Base-by-base conservation (phyloP, 2,329 filamentous ascomycete genomes). In the Canariomyces notabilis region DNA sequence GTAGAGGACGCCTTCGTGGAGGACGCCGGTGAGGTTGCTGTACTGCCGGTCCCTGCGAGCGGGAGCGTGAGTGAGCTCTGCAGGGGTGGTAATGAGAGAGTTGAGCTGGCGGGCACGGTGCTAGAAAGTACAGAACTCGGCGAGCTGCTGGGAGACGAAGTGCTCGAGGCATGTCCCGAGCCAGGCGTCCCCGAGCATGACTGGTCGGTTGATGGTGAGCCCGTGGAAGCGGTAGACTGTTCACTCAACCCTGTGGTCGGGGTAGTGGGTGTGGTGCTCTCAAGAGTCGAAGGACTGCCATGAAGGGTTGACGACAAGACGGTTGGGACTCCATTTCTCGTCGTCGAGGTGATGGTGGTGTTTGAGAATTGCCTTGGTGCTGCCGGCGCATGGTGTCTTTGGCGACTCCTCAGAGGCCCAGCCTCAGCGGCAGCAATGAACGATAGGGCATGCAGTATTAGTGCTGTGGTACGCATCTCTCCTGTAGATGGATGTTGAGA, bases 361-460 rank as follows among this genome's bases (percentile, higher is more conserved):
- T n/a, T 18, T 15, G 20, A 5, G 22, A 44, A 21, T 37, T 49
- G 37, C 33, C 40, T 35, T 34, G 26, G 26, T 8, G 26, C 26
- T 9, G 26, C 26, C 7, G 26, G 4, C 7, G 4, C 26, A 4
- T 29, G 26, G 26, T 12, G n/a, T 35, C 21, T 26, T 7, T 3
- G 21, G 20, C 33, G 19, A 20, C 38, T 42, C 37, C 54, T 40
- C 41, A 63, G 52, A 48, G 60, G 60, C 35, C 58, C 56, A 21
- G 59, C 60, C 51, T 63, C 57, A 18, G 47, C 46, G 21, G 46
- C 47, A 18, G 51, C 47, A 12, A 56, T n/a, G n/a, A 57, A 38
- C 12, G 50, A 37, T n/a, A 50, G 35, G 23, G 53, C 39, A 12
- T 45, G 18, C 5, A 47, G 22, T 39, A 56, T 37, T 43, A 57